Percentiles rank a stretch among this genome's conserved stretches.
phyloP scores from a whole-genome alignment of 495 filamentous ascomycete species.

The Lepidopterella palustris region DNA sequence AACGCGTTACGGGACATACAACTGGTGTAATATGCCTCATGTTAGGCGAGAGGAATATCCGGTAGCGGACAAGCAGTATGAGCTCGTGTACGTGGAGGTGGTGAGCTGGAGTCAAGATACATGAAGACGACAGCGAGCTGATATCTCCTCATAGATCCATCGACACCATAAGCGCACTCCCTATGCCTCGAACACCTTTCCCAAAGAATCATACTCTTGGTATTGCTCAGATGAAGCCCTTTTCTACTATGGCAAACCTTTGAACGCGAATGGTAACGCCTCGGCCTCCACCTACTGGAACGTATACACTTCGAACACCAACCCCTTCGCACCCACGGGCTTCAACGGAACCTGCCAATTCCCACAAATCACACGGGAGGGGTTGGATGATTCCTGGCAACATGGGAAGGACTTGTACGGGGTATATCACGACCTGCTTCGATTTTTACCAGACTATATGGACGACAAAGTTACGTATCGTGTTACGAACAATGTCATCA shows the following conservation, averaged over 20 bases:
- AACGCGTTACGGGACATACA: slow-evolving; percentile 50
- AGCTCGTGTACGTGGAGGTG: slow-evolving; percentile 61
- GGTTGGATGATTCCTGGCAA: slow-evolving; percentile 58
- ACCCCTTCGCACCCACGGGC: slow-evolving; percentile 52
- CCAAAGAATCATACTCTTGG: slow-evolving; percentile 58
- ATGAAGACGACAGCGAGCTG: background rate
- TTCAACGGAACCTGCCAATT: slow-evolving; percentile 63
- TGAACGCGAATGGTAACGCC: slow-evolving; percentile 33
- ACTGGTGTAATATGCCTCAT: slow-evolving; percentile 76
- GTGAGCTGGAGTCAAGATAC: slow-evolving; percentile 33
- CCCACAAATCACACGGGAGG: slow-evolving; percentile 60
- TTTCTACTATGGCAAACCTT: slow-evolving; percentile 54
- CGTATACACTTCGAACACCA: slow-evolving; percentile 47
- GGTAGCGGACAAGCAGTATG: slow-evolving; percentile 42
- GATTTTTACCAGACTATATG: slow-evolving; percentile 49
- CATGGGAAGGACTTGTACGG: slow-evolving; percentile 59
- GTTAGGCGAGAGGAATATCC: slow-evolving; percentile 53
- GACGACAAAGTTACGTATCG: slow-evolving; percentile 46
- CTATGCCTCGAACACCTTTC: slow-evolving; percentile 62
- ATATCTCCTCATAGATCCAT: slow-evolving; percentile 47
- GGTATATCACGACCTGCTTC: slow-evolving; percentile 55
- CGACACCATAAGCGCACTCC: slow-evolving; percentile 69
- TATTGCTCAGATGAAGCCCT: slow-evolving; percentile 54
- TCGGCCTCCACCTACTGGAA: slow-evolving; percentile 51
- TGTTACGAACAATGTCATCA: slow-evolving; percentile 65